These are phyloP conservation scores for Oxytropis ochrocephala DNA, from an alignment of 306 rosid species.

Conservation along the genomic window DNA sequence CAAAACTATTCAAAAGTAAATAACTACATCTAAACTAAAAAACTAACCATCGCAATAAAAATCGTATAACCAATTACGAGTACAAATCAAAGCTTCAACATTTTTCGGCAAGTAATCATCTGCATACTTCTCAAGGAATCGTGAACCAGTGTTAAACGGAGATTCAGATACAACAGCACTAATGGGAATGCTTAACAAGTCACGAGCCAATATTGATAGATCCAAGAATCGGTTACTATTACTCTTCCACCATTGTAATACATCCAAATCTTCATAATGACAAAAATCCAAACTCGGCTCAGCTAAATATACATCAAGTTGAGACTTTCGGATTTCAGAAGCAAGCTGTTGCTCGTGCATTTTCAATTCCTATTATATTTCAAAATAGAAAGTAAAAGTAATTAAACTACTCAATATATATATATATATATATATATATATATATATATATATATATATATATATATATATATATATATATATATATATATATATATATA, in stretches of 20 bases:
- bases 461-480: too few relatives aligned
- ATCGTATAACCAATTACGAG: not conserved
- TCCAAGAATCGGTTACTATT: not conserved
- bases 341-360: not conserved
- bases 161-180: not conserved
- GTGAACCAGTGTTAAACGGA: not conserved
- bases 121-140: not conserved
- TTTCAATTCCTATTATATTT: slow-evolving; percentile 2
- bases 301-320: not conserved
- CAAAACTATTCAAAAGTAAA: not conserved
- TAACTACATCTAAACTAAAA: not conserved
- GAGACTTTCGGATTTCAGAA: not conserved
- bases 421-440: too few relatives aligned
- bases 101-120: not conserved
- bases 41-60: not conserved
- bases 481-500: too few relatives aligned
- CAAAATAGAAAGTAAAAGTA: not conserved
- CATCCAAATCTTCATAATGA: not conserved
- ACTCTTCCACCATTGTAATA: not conserved
- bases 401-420: too few relatives aligned
- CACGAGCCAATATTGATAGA: not conserved
- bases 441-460: too few relatives aligned
- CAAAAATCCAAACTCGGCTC: not conserved
- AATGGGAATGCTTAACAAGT: not conserved
- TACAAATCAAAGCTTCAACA: not conserved